Evolutionary conservation across 2,329 filamentous ascomycete species (phyloP).

Genomic region (Epichloe aotearoae): DNA sequence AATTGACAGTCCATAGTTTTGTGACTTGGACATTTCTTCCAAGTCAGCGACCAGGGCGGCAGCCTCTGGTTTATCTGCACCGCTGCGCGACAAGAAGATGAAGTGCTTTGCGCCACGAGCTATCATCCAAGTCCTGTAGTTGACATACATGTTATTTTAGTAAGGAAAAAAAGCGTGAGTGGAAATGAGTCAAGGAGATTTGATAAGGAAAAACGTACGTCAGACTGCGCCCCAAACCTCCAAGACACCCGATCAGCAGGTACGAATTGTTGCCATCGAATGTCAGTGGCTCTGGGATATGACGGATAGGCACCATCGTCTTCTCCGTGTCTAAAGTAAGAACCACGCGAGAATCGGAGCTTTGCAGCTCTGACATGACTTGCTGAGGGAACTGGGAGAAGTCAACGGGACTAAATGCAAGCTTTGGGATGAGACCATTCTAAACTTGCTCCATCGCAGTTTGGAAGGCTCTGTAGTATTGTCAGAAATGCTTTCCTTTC

Average conservation of each 20-base stretch:
- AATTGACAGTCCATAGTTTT: neutral
- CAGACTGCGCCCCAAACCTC: neutral
- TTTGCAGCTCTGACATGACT: neutral
- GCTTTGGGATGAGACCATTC: neutral
- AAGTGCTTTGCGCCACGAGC: neutral
- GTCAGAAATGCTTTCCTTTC: neutral
- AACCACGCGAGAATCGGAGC: neutral
- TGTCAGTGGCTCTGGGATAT: neutral
- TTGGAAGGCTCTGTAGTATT: neutral
- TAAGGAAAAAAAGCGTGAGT: neutral
- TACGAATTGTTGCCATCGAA: neutral
- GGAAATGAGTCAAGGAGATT: neutral
- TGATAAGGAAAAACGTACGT: neutral
- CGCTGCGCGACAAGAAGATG: neutral
- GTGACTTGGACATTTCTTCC: neutral
- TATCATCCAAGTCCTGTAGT: neutral
- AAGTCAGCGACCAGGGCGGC: neutral
- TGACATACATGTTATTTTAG: neutral
- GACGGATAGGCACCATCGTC: neutral
- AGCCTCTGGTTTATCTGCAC: neutral
- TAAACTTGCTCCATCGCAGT: neutral
- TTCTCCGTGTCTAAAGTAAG: neutral
- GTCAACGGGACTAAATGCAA: neutral
- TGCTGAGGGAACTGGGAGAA: neutral
- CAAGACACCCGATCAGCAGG: neutral